Evolutionary conservation across 2,329 filamentous ascomycete genomes (phyloP), one percentile per base, ranked within the genome.

Genomic region (Zymoseptoria tritici): DNA sequence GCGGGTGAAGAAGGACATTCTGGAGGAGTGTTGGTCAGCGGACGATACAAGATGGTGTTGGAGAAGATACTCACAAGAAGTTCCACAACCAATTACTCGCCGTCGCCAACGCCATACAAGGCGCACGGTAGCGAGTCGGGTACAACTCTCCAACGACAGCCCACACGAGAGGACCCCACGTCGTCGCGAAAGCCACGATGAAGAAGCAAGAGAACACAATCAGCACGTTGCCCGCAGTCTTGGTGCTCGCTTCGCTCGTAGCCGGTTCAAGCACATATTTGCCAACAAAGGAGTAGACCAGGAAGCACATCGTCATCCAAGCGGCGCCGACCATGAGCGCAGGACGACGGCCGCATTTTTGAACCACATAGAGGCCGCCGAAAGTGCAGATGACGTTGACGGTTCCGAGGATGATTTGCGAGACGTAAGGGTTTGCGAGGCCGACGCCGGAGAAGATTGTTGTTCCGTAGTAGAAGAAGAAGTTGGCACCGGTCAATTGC

Each of bases 271-370:
- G 64, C n/a, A 62, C 57, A 52, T 67, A 71, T 54, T 68, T 61
- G 49, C 70, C 69, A 19, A 73, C 69, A 20, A 69, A 70, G 5
- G 72, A 65, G 61, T 86, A 81, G 61, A 89, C 79, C 68, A 88
- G 74, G 74, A 91, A 91, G 73, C 90, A 73, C 64, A 72, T 68
- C 62, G 72, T 70, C 60, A 71, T 70, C 70, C 72, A 73, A 3
- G 64, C 64, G 2, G 78, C 78, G 26, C 79, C 79, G 50, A 75
- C 75, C 52, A 81, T 73, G 13, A 81, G 73, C 1, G 79, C 72
- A 2, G 75, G 75, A 2, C 79, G 77, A 55, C 79, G 77, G 52
- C 79, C 79, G 69, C 74, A 79, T 64, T 76, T 77, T 69, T 80
- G 78, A 11, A 80, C 77, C 55, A 80, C 73, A 60, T 72, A 79